Base-by-base conservation (phyloP, 179 eudicot genomes). In the Heliamphora pulchella region DNA sequence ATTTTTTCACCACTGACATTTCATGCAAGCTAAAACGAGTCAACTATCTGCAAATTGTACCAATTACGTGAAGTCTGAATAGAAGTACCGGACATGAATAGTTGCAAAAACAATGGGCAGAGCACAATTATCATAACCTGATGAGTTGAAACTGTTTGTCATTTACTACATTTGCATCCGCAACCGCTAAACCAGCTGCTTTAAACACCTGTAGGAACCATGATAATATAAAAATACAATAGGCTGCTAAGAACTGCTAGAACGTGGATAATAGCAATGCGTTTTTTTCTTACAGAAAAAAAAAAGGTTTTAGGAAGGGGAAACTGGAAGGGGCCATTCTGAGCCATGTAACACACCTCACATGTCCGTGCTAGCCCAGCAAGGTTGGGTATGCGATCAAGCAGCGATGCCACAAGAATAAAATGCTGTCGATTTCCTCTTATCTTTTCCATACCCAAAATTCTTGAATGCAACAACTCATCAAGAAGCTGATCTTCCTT, bases 341-440 rank as follows among this genome's bases (percentile, higher is more conserved):
- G 41, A 39, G 22, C 51, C 69, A 47, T 63, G 48, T 22, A 68
- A 62, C 85, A 65, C 51, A 91, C 98, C 96, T 96, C 99, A 85
- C 99, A 96, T 39, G 99, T 94, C 81, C 99, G 89, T 47, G 96
- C 96, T 83, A 96, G 82, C 75, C 99, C 99, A 83, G 99, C 99
- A 78, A 96, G 98, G 82, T 96, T 96, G 83, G 99, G 99, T 87
- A 96, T 88, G 58, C 99, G 97, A 86, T 96, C 99, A 81, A 96
- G 81, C 15, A 96, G 86, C 58, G 99, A 94, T 17, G 98, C 99
- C 68, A 94, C 92, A 78, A 96, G 88, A 82, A 96, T 85, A 58
- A 96, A 78, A 67, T 92, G 86, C 80, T 96, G 99, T 70, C 96
- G 84, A 80, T 89, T 89, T 58, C 92, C 89, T 78, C 85, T 93